A percentile compares a stretch with the other conserved stretches of the same genome.
Evolutionary conservation across 306 rosid species (phyloP).

Genomic region (Comarum palustre): DNA sequence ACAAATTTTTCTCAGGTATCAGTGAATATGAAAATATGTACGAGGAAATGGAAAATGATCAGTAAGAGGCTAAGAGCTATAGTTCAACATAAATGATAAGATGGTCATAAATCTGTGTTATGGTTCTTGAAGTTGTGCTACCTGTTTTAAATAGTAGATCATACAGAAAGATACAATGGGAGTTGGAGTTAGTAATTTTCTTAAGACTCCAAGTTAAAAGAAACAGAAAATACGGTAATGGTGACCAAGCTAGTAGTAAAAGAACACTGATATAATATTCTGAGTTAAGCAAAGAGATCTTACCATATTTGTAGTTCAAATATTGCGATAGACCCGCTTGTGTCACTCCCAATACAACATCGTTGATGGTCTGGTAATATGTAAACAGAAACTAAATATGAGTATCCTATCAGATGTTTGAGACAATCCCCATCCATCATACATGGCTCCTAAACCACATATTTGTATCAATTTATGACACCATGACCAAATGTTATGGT

Average conservation of each 20-base stretch:
- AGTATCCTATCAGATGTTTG: background rate
- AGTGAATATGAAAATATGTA: background rate
- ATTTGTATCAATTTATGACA: background rate
- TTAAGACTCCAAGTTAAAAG: background rate
- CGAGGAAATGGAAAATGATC: background rate
- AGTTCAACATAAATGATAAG: no score
- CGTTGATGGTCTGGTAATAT: conserved; percentile 52
- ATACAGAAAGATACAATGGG: no score
- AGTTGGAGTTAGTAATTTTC: no score
- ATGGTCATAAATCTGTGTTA: no score
- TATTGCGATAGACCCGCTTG: conserved; percentile 60
- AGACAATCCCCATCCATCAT: background rate
- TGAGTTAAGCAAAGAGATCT: background rate
- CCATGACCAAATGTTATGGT: background rate
- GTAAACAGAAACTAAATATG: background rate
- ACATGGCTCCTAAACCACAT: background rate
- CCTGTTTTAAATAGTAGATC: no score
- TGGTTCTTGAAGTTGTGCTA: no score
- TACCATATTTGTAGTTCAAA: conserved; percentile 45
- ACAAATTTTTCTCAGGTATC: background rate
- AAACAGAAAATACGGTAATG: background rate
- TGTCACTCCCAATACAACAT: conserved; percentile 57
- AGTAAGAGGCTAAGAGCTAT: no score
- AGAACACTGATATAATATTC: background rate
- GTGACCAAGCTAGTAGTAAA: background rate